Evolutionary conservation across 768 basidiomycete species (phyloP), one percentile per base, ranked within the genome.

Genomic region (Trametes punicea): DNA sequence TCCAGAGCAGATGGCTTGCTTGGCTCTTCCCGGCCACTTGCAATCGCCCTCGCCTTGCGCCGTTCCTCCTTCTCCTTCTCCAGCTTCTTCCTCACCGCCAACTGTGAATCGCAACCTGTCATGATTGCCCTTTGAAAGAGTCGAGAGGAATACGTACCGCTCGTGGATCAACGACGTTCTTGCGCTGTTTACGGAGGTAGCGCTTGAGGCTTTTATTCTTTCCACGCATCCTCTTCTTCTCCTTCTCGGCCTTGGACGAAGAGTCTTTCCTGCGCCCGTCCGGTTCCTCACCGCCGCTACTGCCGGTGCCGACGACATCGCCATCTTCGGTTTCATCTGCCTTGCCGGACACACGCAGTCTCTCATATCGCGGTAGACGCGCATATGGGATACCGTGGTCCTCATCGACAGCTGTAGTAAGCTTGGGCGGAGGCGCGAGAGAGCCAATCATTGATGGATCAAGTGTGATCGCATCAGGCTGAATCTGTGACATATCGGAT

Each of bases 81-180:
- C 16, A 79, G 65, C 57, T 75, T 76, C 57, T 67, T 70, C 45
- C 75, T 73, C 30, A 77, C 66, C 3, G 77, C 75, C 33, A 80
- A 74, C 70, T 81, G 65, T 20, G 67, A 54, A 33, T 16, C 64
- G 62, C 55, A 70, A 70, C 29, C 71, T 61, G 21, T 76, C 67
- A 63, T 73, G 3, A 33, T 44, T n/a, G 25, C 8, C 11, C 15
- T 16, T 13, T 46, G 39, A 63, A 51, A 63, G 26, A 29, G 26
- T 11, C 6, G 26, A 42, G 21, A 18, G 30, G 5, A 15, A 25
- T 9, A 74, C 81, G 51, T 52, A 90, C 88, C 21, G 81, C 78
- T 21, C 80, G 78, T 21, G 92, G 91, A 68, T 98, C 94, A 59
- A 98, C 82, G 45, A 98, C 90, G 65, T 98, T 97, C 77, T 95